Base-by-base conservation (phyloP, 768 basidiomycete genomes). In the Boletus edulis region DNA sequence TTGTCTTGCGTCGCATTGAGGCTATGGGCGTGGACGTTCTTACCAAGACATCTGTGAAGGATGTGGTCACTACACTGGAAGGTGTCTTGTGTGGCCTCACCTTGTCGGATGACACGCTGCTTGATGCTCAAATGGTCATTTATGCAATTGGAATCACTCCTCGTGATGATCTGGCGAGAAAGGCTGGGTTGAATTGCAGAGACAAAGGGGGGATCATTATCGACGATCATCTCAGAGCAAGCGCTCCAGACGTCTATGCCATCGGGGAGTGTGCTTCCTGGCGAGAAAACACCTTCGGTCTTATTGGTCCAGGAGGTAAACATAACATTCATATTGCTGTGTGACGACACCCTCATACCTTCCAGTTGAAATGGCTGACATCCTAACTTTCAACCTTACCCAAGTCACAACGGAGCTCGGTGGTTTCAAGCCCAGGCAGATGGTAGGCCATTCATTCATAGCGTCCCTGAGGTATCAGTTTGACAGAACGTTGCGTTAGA, bases 251-350 rank as follows among this genome's bases (percentile, higher is more conserved):
- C 49, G 79, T 89, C 7, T 89, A 81, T 58, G 87, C 88, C 7
- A 84, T 91, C 46, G 89, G 89, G 5, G 89, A 89, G 67, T 91
- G 89, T 63, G 87, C 87, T 1, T 77, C 75, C 46, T 90, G 86
- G 86, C 75, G 71, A 49, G 80, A 77, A 3, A 81, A 86, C 39
- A 82, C 78, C n/a, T 89, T 86, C 60, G 88, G 88, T 4, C 73
- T 91, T 11, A 87, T 89, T 61, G 86, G 80, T 3, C 88, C 87
- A n/a, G 86, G 87, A 39, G 76, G 77, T 75, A 58, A 10, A 34
- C 10, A 14, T 18, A 22, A 18, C 1, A 27, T 12, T 22, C 18
- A 18, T 12, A 20, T 20, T 8, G 2, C 14, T 11, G 37, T 31
- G 37, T 10, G 37, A 32, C 6, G 15, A 34, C 37, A 15, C 0